Conservation (phyloP, 2,329 filamentous ascomycete genomes). For the Fusarium zealandicum region DNA sequence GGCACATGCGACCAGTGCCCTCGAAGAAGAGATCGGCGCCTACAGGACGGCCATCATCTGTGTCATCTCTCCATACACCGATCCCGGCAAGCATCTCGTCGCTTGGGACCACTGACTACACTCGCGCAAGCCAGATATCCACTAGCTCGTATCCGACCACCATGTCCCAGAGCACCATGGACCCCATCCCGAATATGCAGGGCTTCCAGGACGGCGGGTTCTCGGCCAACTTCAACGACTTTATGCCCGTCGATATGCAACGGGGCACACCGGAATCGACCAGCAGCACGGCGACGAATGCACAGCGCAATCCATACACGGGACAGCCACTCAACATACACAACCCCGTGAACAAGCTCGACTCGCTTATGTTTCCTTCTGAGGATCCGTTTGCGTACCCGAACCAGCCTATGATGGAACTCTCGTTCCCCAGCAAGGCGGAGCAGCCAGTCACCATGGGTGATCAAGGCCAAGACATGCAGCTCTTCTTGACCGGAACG, state of each 20-base stretch:
- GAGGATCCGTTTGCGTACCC: conserved; percentile 82
- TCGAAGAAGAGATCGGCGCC: conserved; percentile 66
- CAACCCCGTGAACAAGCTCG: conserved; percentile 70
- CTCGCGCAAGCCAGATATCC: conserved; percentile 42
- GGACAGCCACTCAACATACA: conserved; percentile 45
- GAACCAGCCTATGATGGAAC: conserved; percentile 74
- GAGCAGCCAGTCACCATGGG: conserved; percentile 45
- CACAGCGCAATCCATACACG: conserved; percentile 46
- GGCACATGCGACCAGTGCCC: conserved; percentile 48
- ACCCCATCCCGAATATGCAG: conserved; percentile 44
- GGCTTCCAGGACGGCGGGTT: conserved; percentile 49
- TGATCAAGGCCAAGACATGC: conserved; percentile 47
- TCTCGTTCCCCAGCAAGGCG: conserved; percentile 52
- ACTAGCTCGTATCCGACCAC: conserved; percentile 40
- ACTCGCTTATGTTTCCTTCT: conserved; percentile 81
- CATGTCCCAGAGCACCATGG: conserved; percentile 45
- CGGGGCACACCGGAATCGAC: conserved; percentile 53
- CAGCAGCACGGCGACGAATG: conserved; percentile 50
- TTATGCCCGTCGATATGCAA: conserved; percentile 55
- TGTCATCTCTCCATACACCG: conserved; percentile 41
- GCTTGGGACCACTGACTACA: conserved; percentile 46
- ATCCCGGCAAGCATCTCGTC: conserved; percentile 45
- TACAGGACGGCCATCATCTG: conserved; percentile 43
- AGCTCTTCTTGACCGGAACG: conserved; percentile 60
- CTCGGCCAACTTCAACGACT: conserved; percentile 52